phyloP scores from a whole-genome alignment of 1,284 basidiomycete species.

The Malassezia slooffiae region DNA sequence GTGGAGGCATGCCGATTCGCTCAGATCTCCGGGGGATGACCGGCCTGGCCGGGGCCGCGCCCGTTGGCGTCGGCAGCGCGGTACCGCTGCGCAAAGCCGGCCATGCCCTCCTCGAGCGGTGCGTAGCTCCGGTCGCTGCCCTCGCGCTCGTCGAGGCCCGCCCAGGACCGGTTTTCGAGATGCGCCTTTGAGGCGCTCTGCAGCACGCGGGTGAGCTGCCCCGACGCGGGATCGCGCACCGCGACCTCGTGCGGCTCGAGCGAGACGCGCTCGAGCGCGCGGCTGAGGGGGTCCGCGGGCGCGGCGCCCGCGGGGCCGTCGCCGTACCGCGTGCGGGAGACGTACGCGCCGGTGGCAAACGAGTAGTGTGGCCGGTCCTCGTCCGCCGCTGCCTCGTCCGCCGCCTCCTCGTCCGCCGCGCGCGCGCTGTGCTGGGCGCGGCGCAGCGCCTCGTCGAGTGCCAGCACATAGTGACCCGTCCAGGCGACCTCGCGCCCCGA shows the following conservation, averaged over 20 bases:
- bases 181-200: conserved; percentile 52
- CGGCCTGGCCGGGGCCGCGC: too few relatives aligned
- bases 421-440: conserved; percentile 12
- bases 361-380: conserved; percentile 61
- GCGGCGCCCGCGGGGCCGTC: conserved; percentile 1
- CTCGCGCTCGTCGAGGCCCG: conserved; percentile 67
- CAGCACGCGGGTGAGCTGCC: conserved; percentile 50
- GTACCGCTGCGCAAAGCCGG: conserved; percentile 80
- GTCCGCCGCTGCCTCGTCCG: conserved; percentile 23
- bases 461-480: conserved; percentile 69
- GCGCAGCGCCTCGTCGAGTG: conserved; percentile 51
- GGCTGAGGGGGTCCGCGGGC: neutral
- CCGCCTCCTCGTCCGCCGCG: conserved; percentile 15
- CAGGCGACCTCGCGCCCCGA: conserved; percentile 50
- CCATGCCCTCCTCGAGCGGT: conserved; percentile 72
- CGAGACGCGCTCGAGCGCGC: neutral
- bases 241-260: conserved; percentile 48
- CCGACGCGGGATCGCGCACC: conserved; percentile 57
- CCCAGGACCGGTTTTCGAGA: conserved; percentile 61
- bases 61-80: conserved; percentile 43
- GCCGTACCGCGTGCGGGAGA: conserved; percentile 61
- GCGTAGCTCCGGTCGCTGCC: conserved; percentile 67
- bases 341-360: conserved; percentile 71
- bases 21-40: too few relatives aligned
- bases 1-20: too few relatives aligned